Evolutionary conservation across 2,329 filamentous ascomycete species (phyloP).

Genomic region (Claviceps sorghi): DNA sequence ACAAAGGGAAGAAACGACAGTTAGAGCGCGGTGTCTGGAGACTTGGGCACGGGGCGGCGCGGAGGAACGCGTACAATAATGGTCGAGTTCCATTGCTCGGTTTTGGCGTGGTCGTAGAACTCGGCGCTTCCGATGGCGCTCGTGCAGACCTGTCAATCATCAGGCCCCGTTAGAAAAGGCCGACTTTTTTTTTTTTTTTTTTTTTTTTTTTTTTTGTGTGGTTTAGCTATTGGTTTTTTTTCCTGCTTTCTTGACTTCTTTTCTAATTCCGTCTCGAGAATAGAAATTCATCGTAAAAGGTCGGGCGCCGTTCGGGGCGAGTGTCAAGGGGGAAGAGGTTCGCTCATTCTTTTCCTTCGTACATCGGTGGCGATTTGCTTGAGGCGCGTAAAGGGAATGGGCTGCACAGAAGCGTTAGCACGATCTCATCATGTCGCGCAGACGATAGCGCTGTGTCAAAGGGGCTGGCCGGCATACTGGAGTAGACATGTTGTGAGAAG

Average conservation of each 20-base stretch:
- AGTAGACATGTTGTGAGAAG: constrained; percentile 23
- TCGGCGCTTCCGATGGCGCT: constrained; percentile 58
- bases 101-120: constrained; percentile 76
- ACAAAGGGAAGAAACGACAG: neutral
- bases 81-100: constrained; percentile 73
- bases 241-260: no score
- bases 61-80: constrained; percentile 61
- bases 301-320: neutral
- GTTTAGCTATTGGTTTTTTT: no score
- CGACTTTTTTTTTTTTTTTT: no score
- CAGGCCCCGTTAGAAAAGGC: neutral
- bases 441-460: neutral
- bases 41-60: neutral
- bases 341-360: constrained; percentile 19
- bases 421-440: neutral
- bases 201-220: neutral
- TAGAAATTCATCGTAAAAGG: neutral
- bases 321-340: neutral
- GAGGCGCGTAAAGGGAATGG: constrained; percentile 60
- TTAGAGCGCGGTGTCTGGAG: constrained; percentile 1
- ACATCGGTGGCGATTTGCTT: constrained; percentile 79
- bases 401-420: constrained; percentile 30
- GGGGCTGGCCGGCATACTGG: constrained; percentile 15
- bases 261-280: no score
- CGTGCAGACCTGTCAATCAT: constrained; percentile 56